Conservation (phyloP, 2,329 filamentous ascomycete species). For the Hyphodiscus sp. region DNA sequence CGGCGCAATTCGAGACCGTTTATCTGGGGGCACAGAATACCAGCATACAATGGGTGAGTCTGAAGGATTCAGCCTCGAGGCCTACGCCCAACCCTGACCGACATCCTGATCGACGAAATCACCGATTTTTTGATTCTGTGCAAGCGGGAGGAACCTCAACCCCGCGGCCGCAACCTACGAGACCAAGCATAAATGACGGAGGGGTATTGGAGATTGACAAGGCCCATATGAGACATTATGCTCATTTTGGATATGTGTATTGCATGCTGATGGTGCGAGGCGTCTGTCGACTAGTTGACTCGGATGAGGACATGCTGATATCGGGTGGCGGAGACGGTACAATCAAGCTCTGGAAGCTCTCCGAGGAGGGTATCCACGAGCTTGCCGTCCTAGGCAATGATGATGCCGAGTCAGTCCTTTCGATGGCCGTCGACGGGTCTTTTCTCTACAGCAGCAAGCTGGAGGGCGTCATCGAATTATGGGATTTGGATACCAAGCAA, state of each 20-base stretch:
- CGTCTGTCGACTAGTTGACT: conserved; percentile 57
- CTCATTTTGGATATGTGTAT: conserved; percentile 93
- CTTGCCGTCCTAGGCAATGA: conserved; percentile 59
- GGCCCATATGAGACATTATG: conserved; percentile 77
- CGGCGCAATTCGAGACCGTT: conserved; percentile 67
- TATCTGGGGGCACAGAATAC: conserved; percentile 94
- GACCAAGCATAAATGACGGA: conserved; percentile 46
- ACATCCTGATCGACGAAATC: conserved; percentile 70
- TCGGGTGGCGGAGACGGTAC: conserved; percentile 91
- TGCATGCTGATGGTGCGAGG: conserved; percentile 85
- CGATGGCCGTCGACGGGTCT: conserved; percentile 78
- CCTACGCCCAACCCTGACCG: conserved; percentile 57
- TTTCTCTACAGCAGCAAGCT: conserved; percentile 89
- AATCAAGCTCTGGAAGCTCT: conserved; percentile 85
- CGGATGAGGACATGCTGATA: conserved; percentile 74
- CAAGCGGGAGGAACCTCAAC: conserved; percentile 77
- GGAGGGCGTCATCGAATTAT: conserved; percentile 84
- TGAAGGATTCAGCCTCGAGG: conserved; percentile 56
- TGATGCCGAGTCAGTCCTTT: conserved; percentile 61
- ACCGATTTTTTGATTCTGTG: conserved; percentile 92
- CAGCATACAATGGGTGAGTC: conserved; percentile 84
- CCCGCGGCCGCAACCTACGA: conserved; percentile 47
- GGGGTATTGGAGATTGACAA: conserved; percentile 74
- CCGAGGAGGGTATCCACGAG: conserved; percentile 55
- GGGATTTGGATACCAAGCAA: conserved; percentile 93